Base-by-base conservation (phyloP, 176 grass and related monocot genomes). In the Zoysia japonica region DNA sequence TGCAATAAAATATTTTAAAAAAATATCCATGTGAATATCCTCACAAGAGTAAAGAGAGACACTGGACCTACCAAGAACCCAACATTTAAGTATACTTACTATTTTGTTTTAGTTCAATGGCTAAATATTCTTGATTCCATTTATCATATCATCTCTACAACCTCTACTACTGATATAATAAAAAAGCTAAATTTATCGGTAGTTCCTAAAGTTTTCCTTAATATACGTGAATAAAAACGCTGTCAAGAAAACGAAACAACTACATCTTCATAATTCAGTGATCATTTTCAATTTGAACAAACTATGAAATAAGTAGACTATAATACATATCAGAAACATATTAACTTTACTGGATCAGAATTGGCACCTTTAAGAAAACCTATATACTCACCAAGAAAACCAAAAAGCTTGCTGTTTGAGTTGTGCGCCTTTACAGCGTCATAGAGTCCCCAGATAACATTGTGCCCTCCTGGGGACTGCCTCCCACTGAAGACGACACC, bases 391-490 rank as follows among this genome's bases (percentile, higher is more conserved):
- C 93, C 93, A 17, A 93, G 70, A 88, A 97, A 97, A 70, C 93
- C 93, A 66, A 93, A 82, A 87, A 97, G 81, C 66, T 82, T 86
- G 71, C 90, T 97, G 45, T 87, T 90, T 8, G 7, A 41, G 37
- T 93, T 97, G 86, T 97, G 93, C 76, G 90, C 77, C 72, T 93
- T 97, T 72, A 97, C 89, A 70, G 93, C 90, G 14, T 91, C 84
- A 80, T 83, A 46, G 74, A 97, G 88, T 35, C 93, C 93, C 93
- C 93, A 97, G 53, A 97, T 71, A 39, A 97, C 88, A 85, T 97
- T 97, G 60, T 97, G 93, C 16, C 93, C 93, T 78, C 93, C 93
- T 35, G 93, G 93, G 49, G 93, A 97, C 62, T 97, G 93, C 57
- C 93, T 93, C 36, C 93, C 93, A 68, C 88, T 93, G 84, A 97